Base-by-base conservation (phyloP, 2,329 filamentous ascomycete species). In the Sclerotiophoma versabilis region DNA sequence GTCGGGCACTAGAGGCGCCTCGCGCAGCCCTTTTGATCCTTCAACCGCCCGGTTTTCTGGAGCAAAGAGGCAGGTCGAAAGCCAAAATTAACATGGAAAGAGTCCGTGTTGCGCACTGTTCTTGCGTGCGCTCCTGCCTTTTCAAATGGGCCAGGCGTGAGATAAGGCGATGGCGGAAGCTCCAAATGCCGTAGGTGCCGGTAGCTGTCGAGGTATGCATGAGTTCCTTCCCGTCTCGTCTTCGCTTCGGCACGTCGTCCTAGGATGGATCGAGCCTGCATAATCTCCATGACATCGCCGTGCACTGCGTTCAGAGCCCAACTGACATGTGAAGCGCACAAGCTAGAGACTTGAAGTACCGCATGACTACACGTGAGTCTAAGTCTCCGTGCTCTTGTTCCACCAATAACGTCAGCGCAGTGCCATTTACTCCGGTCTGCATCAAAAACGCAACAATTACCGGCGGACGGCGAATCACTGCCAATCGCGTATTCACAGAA, bases 1-100 rank as follows among this genome's bases (percentile, higher is more conserved):
- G 41, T 59, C 65, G 64, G 65, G 65, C 66, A 63, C 68, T 70
- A 71, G 61, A 52, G 63, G 53, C 70, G 68, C 69, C 65, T 63
- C 50, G 39, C 53, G 44, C 43, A 49, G 44, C 48, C 56, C 54
- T 65, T 65, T 58, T 60, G 58, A 66, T 71, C 64, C 70, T 68
- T 57, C 59, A 46, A 61, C 60, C 55, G 22, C 36, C 39, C 32
- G 9, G 33, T 37, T 26, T 30, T 30, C 20, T 59, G 50, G 53
- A 38, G 48, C 55, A 50, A 56, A 53, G 46, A 54, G 59, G 59
- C 57, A 68, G 62, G 54, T 57, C 56, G 36, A 52, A 48, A 54
- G 55, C 44, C 60, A 66, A 68, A 59, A 51, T 51, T 52, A 54
- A 64, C 62, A 46, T 52, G 52, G 57, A 56, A 58, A 46, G 23